Base-by-base conservation (phyloP, 257 asterid species). In the Euphrasia confusa region DNA sequence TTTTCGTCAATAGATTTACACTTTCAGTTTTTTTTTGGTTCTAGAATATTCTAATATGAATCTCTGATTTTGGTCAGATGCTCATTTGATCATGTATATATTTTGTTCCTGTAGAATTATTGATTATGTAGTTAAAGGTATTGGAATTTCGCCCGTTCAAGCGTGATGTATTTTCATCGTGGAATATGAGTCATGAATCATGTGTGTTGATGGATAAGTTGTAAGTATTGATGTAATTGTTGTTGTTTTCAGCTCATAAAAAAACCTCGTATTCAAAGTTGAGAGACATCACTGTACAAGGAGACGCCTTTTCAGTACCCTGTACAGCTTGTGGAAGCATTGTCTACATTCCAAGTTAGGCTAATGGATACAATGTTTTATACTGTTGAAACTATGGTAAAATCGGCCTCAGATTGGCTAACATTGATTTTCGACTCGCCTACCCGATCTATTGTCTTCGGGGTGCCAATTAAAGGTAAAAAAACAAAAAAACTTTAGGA, bases 391-490 rank as follows among this genome's bases (percentile, higher is more conserved):
- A 64, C 76, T 79, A 66, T 68, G 59, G 61, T 75, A 53, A 82
- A 82, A 79, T 79, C 78, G 65, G 81, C 82, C 62, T 78, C 84
- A 2, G 96, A 84, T 68, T 91, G 94, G 96, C 64, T 50, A 50
- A 50, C 28, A 14, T 50, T 50, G 56, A 28, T 26, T 50, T 50
- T 50, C 7, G 56, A 50, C 18, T 7, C 56, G 10, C 28, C 56
- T 50, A 28, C 56, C 17, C 56, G 56, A 15, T 8, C 56, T 50
- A 17, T 50, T 14, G 56, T 50, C 28, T 50, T 50, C 8, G 56
- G 56, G 17, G 56, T 92, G 67, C 94, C 84, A 57, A 87, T 92
- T 67, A 87, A 88, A 78, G 99, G 97, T 86, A 30, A 30, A 30
- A 30, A 28, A 28, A 30, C 2, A 30, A 3, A 4, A 3, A 4